Percentiles rank a stretch among this genome's conserved stretches.
Conservation (phyloP, 257 asterid species). For the Eustoma russellianum region DNA sequence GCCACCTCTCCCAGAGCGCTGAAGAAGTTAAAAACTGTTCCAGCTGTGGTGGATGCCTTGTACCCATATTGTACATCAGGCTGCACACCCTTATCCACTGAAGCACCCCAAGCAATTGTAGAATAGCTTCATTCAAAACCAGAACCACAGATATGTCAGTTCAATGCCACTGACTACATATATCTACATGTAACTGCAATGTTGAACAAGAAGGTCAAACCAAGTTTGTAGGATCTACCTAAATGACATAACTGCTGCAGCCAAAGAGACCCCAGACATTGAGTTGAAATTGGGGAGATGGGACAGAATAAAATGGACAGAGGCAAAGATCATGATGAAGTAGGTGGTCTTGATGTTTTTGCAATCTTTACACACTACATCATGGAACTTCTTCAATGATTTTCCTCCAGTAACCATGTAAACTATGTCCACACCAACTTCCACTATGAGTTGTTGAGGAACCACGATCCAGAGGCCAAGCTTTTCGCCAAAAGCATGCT, state of each 20-base stretch:
- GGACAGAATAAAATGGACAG: slow-evolving; percentile 36
- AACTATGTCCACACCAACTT: slow-evolving; percentile 41
- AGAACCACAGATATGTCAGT: not conserved
- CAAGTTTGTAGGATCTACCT: slow-evolving; percentile 10
- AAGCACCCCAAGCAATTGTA: slow-evolving; percentile 46
- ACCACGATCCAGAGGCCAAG: slow-evolving; percentile 47
- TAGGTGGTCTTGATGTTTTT: slow-evolving; percentile 17
- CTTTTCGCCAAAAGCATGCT: slow-evolving; percentile 42
- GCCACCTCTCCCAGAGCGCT: slow-evolving; percentile 50
- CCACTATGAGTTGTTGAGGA: slow-evolving; percentile 44
- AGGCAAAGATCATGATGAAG: slow-evolving; percentile 37
- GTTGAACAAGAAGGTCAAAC: not conserved
- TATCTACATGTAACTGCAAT: too few species aligned
- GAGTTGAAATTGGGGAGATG: slow-evolving; percentile 45
- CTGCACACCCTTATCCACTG: slow-evolving; percentile 15
- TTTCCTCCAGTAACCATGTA: slow-evolving; percentile 56
- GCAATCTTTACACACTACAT: slow-evolving; percentile 18
- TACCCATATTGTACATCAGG: slow-evolving; percentile 22
- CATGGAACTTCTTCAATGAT: slow-evolving; percentile 33
- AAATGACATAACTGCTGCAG: slow-evolving; percentile 52
- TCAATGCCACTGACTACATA: too few species aligned
- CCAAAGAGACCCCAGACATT: slow-evolving; percentile 27
- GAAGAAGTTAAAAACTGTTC: slow-evolving; percentile 25
- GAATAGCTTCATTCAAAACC: slow-evolving; percentile 25
- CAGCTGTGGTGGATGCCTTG: slow-evolving; percentile 19